Conservation (phyloP, 2,329 filamentous ascomycete genomes). For the Ophiostoma ulmi region DNA sequence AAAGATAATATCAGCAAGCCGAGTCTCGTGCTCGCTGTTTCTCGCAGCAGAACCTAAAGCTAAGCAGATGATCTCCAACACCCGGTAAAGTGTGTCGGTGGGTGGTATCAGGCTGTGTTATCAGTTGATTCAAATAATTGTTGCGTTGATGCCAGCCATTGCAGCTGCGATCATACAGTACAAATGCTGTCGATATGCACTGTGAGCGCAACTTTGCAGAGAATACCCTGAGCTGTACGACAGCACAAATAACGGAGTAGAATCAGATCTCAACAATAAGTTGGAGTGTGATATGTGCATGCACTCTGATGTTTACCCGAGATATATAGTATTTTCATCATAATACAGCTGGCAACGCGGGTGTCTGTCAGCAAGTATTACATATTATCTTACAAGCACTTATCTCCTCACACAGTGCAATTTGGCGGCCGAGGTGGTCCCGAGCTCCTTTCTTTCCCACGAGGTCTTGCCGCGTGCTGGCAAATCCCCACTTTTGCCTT, state of each 20-base stretch:
- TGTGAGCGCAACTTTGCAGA: background rate
- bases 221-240: background rate
- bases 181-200: background rate
- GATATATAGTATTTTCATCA: too few species aligned
- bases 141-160: background rate
- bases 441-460: background rate
- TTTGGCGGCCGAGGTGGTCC: background rate
- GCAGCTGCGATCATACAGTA: background rate
- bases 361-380: background rate
- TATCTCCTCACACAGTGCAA: background rate
- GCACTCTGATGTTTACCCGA: too few species aligned
- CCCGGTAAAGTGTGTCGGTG: background rate
- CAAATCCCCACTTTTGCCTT: background rate
- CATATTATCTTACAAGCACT: background rate
- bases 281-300: too few species aligned
- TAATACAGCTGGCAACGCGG: too few species aligned
- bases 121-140: background rate
- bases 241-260: background rate
- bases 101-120: background rate
- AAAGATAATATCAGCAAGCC: background rate
- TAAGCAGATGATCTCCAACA: background rate
- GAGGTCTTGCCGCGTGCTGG: constrained; percentile 6
- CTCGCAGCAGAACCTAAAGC: background rate
- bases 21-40: background rate
- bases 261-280: too few species aligned